Conservation (phyloP, 306 rosid genomes). For the Lithocarpus polystachyus region DNA sequence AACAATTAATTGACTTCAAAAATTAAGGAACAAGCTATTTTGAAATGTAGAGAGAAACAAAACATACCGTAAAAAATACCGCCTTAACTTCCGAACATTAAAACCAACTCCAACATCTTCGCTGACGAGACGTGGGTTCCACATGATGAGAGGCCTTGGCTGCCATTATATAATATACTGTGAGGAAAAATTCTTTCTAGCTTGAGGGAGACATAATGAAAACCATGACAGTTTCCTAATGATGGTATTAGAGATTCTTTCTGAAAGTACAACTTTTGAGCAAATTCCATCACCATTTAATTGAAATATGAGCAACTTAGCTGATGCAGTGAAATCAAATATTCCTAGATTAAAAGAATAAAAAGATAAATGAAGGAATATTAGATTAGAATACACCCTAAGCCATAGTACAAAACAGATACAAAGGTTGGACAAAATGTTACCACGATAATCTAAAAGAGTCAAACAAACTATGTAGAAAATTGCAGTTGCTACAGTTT, state of each 20-base stretch:
- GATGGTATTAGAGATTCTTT: neutral
- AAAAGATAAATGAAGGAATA: neutral
- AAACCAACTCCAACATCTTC: conserved; percentile 96
- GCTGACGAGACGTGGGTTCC: conserved; percentile 91
- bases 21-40: conserved; percentile 2
- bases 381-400: neutral
- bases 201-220: neutral
- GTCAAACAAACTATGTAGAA: neutral
- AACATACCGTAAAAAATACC: conserved; percentile 74
- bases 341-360: neutral
- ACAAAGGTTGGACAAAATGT: neutral
- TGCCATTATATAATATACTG: conserved; percentile 28
- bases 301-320: neutral
- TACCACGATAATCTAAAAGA: neutral
- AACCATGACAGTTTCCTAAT: neutral
- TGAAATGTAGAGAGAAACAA: conserved; percentile 11
- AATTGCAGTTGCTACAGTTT: neutral
- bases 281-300: neutral
- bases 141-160: conserved; percentile 96
- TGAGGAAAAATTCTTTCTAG: neutral
- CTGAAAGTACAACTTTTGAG: neutral
- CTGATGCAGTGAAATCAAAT: neutral
- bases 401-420: neutral
- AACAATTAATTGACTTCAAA: conserved; percentile 10
- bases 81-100: conserved; percentile 77